A percentile compares a stretch with the other conserved stretches of the same genome.
phyloP scores from a whole-genome alignment of 306 rosid species.

The Prunus mira region DNA sequence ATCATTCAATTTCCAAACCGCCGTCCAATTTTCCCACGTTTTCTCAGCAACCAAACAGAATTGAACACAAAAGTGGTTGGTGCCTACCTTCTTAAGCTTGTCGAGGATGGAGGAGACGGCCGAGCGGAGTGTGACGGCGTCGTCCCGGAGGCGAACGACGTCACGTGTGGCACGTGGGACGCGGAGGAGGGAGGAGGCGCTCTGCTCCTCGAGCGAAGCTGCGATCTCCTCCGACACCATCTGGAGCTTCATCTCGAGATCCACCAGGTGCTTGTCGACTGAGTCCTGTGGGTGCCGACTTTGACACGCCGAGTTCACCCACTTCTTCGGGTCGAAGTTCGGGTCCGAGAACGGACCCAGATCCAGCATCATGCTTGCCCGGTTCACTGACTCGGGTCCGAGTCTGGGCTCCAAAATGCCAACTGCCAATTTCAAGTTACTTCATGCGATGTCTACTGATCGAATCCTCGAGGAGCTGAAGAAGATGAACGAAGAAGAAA shows the following conservation, averaged over 20 bases:
- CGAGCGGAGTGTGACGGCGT: conserved; percentile 83
- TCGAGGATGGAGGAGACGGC: conserved; percentile 81
- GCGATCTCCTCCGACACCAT: conserved; percentile 92
- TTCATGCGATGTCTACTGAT: not conserved
- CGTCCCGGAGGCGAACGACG: conserved; percentile 87
- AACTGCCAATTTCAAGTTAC: not conserved
- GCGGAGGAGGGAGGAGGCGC: conserved; percentile 86
- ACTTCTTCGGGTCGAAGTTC: conserved; percentile 83
- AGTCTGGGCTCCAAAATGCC: not conserved
- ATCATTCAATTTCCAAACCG: conserved; percentile 2
- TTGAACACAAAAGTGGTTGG: not conserved
- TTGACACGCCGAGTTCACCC: conserved; percentile 92
- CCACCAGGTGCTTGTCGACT: conserved; percentile 76
- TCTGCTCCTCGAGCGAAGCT: conserved; percentile 90
- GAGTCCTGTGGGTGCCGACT: conserved; percentile 83
- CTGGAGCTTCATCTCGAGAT: conserved; percentile 94
- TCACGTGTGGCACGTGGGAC: conserved; percentile 96
- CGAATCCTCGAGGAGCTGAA: not conserved
- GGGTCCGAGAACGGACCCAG: conserved; percentile 83
- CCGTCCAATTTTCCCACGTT: conserved; percentile 1
- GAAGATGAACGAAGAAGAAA: not conserved
- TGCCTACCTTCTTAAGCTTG: conserved; percentile 78
- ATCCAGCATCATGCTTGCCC: conserved; percentile 71
- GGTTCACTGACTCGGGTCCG: not conserved
- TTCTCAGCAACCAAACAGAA: conserved; percentile 5